Conservation (phyloP, 2,329 filamentous ascomycete species). For the Trichoderma lentiforme region DNA sequence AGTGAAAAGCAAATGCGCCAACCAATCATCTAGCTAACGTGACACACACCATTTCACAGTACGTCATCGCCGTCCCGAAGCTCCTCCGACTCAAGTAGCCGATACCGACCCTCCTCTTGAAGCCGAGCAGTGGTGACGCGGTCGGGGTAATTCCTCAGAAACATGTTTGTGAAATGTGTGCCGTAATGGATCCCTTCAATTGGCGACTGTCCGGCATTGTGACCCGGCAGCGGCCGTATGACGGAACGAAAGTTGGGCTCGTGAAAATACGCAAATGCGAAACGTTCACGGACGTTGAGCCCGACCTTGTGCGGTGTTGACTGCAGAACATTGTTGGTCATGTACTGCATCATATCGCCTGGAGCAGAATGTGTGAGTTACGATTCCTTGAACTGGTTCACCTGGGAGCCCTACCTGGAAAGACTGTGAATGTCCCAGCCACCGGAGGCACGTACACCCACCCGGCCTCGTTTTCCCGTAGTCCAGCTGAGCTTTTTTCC, state of each 20-base stretch:
- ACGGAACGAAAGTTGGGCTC: conserved; percentile 48
- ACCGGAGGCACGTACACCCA: conserved; percentile 49
- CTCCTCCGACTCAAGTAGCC: conserved; percentile 21
- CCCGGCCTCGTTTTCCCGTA: conserved; percentile 42
- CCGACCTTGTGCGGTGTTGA: conserved; percentile 51
- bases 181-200: conserved; percentile 47
- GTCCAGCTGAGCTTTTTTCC: conserved; percentile 42
- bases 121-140: conserved; percentile 42
- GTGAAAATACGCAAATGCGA: conserved; percentile 50
- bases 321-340: conserved; percentile 43
- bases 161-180: conserved; percentile 53
- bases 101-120: conserved; percentile 28
- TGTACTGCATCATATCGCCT: conserved; percentile 52
- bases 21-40: background rate
- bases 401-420: conserved; percentile 37
- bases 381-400: background rate
- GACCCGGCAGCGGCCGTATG: conserved; percentile 41
- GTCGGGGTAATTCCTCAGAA: conserved; percentile 47
- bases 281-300: conserved; percentile 46
- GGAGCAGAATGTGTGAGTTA: background rate
- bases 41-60: background rate
- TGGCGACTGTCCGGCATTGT: conserved; percentile 31
- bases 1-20: background rate
- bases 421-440: conserved; percentile 45
- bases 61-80: background rate